Evolutionary conservation across 75 land plant genomes (phyloP), one percentile per base, ranked within the genome.

Genomic region (Azolla pinnata): DNA sequence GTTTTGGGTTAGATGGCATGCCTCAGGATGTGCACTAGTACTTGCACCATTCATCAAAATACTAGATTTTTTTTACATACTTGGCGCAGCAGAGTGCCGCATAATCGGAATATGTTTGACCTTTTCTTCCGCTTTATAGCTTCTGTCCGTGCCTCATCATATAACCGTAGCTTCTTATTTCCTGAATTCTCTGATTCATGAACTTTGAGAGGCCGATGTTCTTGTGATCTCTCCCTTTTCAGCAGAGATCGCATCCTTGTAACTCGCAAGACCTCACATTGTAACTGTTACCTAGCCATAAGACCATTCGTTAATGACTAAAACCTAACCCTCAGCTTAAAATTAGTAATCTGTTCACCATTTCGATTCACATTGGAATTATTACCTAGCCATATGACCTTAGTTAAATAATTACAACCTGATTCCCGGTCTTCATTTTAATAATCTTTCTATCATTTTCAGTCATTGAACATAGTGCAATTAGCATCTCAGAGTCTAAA

Each of bases 51-150:
- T n/a, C n/a, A n/a, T n/a, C n/a, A n/a, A 42, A 17, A 42, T 42
- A 42, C 14, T 17, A 10, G 44, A 17, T 10, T 17, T 10, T 19
- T 20, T 19, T 10, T 21, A 32, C 27, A 0, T 66, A 72, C 78
- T 59, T 75, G 75, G 40, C 69, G 53, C 20, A 72, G 66, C 30
- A 75, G 58, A 44, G 60, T 60, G 60, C 69, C 51, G 9, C 66
- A 24, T 3, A 62, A 60, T 26, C 75, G 75, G 50, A 75, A 50
- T 10, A 65, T 56, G 31, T 75, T 76, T 31, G 31, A 31, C 69
- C 64, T 60, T 19, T 75, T 68, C 65, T 61, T 75, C 24, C 52
- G 54, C 32, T 74, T 62, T 31, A 62, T 64, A 44, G 75, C 69
- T 55, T 75, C 76, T 7, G 61, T 53, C 20, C 78, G 68, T 40